Evolutionary conservation across 2,329 filamentous ascomycete genomes (phyloP).

Genomic region (Juglanconis sp.): DNA sequence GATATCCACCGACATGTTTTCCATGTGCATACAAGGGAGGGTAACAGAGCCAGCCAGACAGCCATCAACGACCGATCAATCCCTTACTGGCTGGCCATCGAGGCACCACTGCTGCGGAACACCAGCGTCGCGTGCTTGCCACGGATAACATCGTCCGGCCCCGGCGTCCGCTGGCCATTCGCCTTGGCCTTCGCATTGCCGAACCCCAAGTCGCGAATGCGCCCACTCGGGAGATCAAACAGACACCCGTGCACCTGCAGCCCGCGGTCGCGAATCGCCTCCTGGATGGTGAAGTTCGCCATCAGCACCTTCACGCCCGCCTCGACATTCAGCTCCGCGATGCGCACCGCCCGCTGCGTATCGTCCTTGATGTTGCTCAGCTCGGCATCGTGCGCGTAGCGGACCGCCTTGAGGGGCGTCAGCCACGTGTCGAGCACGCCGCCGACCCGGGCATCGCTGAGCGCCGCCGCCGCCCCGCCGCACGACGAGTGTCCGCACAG

Average conservation of each 20-base stretch:
- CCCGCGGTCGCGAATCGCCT: slow-evolving; percentile 67
- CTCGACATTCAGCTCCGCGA: slow-evolving; percentile 76
- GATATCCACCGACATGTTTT: neutral
- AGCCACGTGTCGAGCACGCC: slow-evolving; percentile 56
- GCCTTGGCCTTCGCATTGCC: slow-evolving; percentile 33
- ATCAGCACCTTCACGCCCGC: slow-evolving; percentile 64
- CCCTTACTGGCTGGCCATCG: slow-evolving; percentile 31
- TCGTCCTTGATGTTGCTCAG: slow-evolving; percentile 52
- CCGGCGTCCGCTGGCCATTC: slow-evolving; percentile 12
- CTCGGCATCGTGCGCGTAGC: slow-evolving; percentile 49
- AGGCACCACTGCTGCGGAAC: slow-evolving; percentile 40
- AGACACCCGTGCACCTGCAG: slow-evolving; percentile 75
- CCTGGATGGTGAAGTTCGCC: slow-evolving; percentile 65
- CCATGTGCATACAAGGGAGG: too few relatives aligned
- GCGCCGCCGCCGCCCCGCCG: slow-evolving; percentile 62
- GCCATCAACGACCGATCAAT: neutral
- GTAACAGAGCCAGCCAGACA: too few relatives aligned
- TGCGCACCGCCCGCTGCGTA: slow-evolving; percentile 51
- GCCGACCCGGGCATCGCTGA: slow-evolving; percentile 44
- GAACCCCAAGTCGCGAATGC: slow-evolving; percentile 45
- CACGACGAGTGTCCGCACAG: slow-evolving; percentile 68
- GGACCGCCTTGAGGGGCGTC: slow-evolving; percentile 45
- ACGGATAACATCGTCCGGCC: slow-evolving; percentile 35
- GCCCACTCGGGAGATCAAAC: slow-evolving; percentile 59
- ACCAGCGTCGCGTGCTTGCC: slow-evolving; percentile 50